Evolutionary conservation across 2,329 filamentous ascomycete species (phyloP).

Genomic region (Ustilaginoidea virens): DNA sequence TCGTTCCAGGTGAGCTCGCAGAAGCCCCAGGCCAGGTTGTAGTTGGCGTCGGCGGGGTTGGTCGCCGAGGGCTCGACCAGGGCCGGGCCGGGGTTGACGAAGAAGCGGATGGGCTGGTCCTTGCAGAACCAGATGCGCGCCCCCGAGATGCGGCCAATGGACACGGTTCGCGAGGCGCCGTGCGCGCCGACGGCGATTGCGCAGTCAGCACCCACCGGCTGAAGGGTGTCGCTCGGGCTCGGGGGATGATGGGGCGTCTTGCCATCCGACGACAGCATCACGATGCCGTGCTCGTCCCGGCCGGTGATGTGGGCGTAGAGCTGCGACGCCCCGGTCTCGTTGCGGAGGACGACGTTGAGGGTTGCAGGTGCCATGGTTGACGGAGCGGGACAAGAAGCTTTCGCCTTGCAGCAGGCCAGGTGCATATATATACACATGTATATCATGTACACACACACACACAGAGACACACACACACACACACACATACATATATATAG

Average conservation of each 20-base stretch:
- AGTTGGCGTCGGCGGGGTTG: slow-evolving; percentile 48
- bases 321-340: slow-evolving; percentile 43
- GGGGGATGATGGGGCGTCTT: slow-evolving; percentile 47
- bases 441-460: too few species aligned
- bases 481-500: too few species aligned
- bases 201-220: slow-evolving; percentile 38
- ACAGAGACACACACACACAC: too few species aligned
- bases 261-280: slow-evolving; percentile 52
- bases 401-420: too few species aligned
- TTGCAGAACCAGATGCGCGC: slow-evolving; percentile 59
- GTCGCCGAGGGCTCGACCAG: slow-evolving; percentile 62
- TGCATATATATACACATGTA: too few species aligned
- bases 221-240: slow-evolving; percentile 35
- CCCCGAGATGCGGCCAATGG: slow-evolving; percentile 54
- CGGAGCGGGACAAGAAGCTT: not conserved
- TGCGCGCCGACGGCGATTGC: slow-evolving; percentile 48
- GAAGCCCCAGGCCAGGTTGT: slow-evolving; percentile 47
- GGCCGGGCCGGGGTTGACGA: slow-evolving; percentile 54
- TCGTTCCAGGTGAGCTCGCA: slow-evolving; percentile 54
- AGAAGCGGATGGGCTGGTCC: slow-evolving; percentile 46
- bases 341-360: slow-evolving; percentile 46
- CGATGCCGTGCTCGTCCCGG: slow-evolving; percentile 36
- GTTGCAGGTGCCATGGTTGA: slow-evolving; percentile 8
- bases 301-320: slow-evolving; percentile 59
- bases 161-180: slow-evolving; percentile 42